Percentiles rank a stretch among this genome's conserved stretches.
Conservation (phyloP, 495 filamentous ascomycete species). For the Oidiodendron maius region DNA sequence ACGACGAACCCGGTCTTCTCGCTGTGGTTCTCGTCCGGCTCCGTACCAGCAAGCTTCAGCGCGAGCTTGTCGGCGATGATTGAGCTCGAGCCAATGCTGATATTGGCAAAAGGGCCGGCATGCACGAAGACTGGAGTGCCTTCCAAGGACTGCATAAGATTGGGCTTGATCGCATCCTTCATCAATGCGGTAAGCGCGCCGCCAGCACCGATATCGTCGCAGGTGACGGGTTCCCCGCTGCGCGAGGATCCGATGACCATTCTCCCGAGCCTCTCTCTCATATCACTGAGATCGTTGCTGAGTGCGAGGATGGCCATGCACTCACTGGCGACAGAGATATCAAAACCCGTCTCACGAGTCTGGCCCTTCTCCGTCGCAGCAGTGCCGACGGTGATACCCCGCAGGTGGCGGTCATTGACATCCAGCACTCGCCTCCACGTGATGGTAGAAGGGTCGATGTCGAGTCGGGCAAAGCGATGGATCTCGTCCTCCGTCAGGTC, state of each 20-base stretch:
- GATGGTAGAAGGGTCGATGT: conserved; percentile 95
- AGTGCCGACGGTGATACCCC: conserved; percentile 79
- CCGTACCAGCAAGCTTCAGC: conserved; percentile 90
- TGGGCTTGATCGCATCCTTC: conserved; percentile 98
- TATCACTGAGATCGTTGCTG: conserved; percentile 78
- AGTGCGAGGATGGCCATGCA: conserved; percentile 98
- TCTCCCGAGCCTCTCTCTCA: conserved; percentile 87
- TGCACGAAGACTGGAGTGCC: conserved; percentile 97
- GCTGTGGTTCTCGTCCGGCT: conserved; percentile 83
- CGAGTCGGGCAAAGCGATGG: conserved; percentile 76
- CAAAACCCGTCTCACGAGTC: conserved; percentile 82
- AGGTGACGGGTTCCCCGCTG: conserved; percentile 86
- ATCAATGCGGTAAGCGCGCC: conserved; percentile 91
- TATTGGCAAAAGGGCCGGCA: conserved; percentile 96
- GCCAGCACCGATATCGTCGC: conserved; percentile 89
- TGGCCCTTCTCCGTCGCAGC: conserved; percentile 87
- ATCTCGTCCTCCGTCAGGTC: conserved; percentile 88
- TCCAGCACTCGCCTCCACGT: conserved; percentile 95
- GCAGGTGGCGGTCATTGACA: conserved; percentile 92
- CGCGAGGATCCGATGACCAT: conserved; percentile 94
- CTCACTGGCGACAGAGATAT: conserved; percentile 95
- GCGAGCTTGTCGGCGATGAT: conserved; percentile 93
- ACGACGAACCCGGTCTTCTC: conserved; percentile 91
- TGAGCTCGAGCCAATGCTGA: conserved; percentile 92
- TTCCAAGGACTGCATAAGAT: conserved; percentile 96